Base-by-base conservation (phyloP, 2,329 filamentous ascomycete genomes). In the Ceratocystis alfenasii region DNA sequence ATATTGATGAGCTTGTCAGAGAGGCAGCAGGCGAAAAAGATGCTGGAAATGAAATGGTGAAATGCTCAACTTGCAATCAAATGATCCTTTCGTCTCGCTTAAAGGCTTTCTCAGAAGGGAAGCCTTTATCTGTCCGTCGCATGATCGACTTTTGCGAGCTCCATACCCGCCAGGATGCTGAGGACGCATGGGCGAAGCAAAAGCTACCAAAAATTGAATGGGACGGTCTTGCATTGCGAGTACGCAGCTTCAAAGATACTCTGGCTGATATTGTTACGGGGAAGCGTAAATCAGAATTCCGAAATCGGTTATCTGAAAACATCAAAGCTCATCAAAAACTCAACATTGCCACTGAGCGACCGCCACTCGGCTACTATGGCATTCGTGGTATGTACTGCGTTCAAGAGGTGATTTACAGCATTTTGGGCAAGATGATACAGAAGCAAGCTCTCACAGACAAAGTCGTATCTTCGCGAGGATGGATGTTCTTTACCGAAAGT, bases 291-390 rank as follows among this genome's bases (percentile, higher is more conserved):
- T 89, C 86, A 3, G 78, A 85, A 71, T 94, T 84, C 71, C 79
- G 85, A 15, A 76, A 80, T 8, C 71, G 79, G 0, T 77, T 90
- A 28, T 79, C 79, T 3, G 76, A 79, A 2, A 80, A 77, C 12
- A 77, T 88, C 55, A 79, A 80, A 65, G 74, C 77, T 1, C 86
- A 86, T 12, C 79, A 81, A 71, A 82, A 81, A 36, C 80, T 83
- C 64, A 87, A 81, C 30, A 76, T 88, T 66, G 77, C 83, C 2
- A 36, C 63, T 81, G 83, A 67, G 84, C 79, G 63, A 76, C 81
- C 62, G 80, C 78, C 82, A 2, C 88, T 88, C 8, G 91, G 91
- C 0, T 96, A 95, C 75, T 96, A 95, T 74, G 91, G 91, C 1
- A 82, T 86, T 2, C 82, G 86, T 22, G 91, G 91, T 1, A 79